These are phyloP conservation scores for Cutaneotrichosporon cutaneum DNA, from an alignment of 1,284 basidiomycete species.

Conservation along the genomic window DNA sequence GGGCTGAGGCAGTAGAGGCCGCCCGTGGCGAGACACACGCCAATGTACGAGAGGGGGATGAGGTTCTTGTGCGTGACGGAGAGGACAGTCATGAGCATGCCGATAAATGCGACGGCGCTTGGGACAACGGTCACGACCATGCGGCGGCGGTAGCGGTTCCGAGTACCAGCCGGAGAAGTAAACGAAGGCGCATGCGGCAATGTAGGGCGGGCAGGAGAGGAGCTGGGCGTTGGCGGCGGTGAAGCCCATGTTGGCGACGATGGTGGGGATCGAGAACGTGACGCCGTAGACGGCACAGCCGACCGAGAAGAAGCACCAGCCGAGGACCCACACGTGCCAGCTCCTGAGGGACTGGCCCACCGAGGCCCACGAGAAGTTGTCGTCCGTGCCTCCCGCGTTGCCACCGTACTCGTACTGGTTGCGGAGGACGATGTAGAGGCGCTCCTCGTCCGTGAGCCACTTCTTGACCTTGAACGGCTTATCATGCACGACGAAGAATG, in stretches of 20 bases:
- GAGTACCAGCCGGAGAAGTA: conserved; percentile 13
- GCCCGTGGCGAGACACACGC: conserved; percentile 29
- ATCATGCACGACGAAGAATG: conserved; percentile 51
- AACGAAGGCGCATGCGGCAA: conserved; percentile 7
- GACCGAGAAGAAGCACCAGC: background rate
- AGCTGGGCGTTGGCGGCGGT: conserved; percentile 30
- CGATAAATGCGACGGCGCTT: background rate
- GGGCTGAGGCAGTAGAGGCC: conserved; percentile 34
- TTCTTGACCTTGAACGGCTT: conserved; percentile 47
- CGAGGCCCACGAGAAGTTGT: too few species aligned
- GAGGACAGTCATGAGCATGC: background rate
- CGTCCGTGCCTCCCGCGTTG: too few species aligned
- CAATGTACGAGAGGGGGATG: conserved; percentile 24
- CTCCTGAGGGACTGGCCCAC: too few species aligned
- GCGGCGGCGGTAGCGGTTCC: conserved; percentile 21
- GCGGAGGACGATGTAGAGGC: conserved; percentile 9
- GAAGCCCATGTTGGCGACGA: conserved; percentile 30
- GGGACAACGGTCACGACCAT: conserved; percentile 20
- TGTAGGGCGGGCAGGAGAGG: conserved; percentile 28
- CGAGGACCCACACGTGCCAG: too few species aligned
- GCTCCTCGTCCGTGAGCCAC: conserved; percentile 40
- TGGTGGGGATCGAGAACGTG: conserved; percentile 27
- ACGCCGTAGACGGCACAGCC: conserved; percentile 7
- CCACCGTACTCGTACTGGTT: too few species aligned
- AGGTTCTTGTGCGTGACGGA: conserved; percentile 9